phyloP scores from a whole-genome alignment of 306 rosid genomes.

The Oemleria cerasiformis region DNA sequence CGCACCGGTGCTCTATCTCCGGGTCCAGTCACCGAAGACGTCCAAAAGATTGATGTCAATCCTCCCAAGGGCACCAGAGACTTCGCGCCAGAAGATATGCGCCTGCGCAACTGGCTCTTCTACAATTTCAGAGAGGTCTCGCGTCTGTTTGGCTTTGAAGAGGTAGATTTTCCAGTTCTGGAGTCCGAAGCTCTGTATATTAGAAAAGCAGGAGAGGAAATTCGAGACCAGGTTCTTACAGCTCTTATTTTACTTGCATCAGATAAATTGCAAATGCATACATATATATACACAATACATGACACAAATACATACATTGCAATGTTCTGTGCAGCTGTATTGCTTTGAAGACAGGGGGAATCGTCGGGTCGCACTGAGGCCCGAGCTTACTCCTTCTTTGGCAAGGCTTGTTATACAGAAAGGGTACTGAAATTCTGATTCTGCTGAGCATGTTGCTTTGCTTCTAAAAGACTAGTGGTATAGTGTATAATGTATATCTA shows the following conservation, averaged over 20 bases:
- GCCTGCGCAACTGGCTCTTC: slow-evolving; percentile 88
- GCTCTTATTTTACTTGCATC: not conserved
- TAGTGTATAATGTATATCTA: slow-evolving; percentile 11
- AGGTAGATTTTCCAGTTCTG: slow-evolving; percentile 89
- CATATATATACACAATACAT: not conserved
- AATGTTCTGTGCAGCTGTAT: slow-evolving; percentile 65
- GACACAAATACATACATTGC: not conserved
- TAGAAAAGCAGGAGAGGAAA: slow-evolving; percentile 96
- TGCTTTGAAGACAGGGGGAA: slow-evolving; percentile 97
- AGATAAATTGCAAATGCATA: not conserved
- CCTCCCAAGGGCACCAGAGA: slow-evolving; percentile 95
- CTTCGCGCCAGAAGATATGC: slow-evolving; percentile 86
- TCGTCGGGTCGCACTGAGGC: slow-evolving; percentile 94
- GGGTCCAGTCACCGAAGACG: slow-evolving; percentile 38
- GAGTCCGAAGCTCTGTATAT: slow-evolving; percentile 82
- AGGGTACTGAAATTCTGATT: slow-evolving; percentile 55
- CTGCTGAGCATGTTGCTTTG: slow-evolving; percentile 27
- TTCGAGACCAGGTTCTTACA: slow-evolving; percentile 73
- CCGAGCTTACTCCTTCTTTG: slow-evolving; percentile 95
- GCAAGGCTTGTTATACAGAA: slow-evolving; percentile 95
- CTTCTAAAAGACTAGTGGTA: slow-evolving; percentile 6
- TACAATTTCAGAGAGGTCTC: slow-evolving; percentile 82
- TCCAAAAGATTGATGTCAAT: slow-evolving; percentile 71
- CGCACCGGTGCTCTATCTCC: slow-evolving; percentile 57
- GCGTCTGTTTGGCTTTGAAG: slow-evolving; percentile 75